A percentile compares a stretch with the other conserved stretches of the same genome.
phyloP scores from a whole-genome alignment of 192 early-diverging fungal species.

The Umbelopsis isabellina region DNA sequence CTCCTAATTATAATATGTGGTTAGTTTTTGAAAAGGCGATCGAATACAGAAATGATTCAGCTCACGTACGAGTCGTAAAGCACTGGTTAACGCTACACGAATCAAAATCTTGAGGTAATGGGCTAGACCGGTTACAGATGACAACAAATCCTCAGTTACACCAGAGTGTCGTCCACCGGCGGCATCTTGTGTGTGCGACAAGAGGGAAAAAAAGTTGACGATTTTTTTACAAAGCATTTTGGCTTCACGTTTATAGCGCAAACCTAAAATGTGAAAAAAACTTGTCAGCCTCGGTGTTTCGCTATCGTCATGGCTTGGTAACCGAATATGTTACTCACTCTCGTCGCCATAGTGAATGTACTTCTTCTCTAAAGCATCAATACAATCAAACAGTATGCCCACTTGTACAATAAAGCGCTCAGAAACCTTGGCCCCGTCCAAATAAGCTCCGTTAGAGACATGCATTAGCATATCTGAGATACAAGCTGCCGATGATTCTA shows the following conservation, averaged over 20 bases:
- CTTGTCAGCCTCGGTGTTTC: neutral
- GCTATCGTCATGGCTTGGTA: too few relatives aligned
- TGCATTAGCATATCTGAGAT: slow-evolving; percentile 95
- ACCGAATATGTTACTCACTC: slow-evolving; percentile 31
- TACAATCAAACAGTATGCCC: slow-evolving; percentile 86
- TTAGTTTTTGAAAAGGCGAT: neutral
- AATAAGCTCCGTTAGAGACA: slow-evolving; percentile 82
- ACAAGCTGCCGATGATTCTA: slow-evolving; percentile 90
- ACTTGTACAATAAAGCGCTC: slow-evolving; percentile 90
- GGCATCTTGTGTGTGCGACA: slow-evolving; percentile 74
- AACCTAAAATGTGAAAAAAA: slow-evolving; percentile 36
- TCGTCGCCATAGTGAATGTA: slow-evolving; percentile 69
- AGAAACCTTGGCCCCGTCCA: slow-evolving; percentile 82
- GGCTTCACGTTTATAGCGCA: slow-evolving; percentile 85
- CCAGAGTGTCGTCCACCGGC: slow-evolving; percentile 52
- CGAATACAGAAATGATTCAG: neutral
- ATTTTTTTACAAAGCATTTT: slow-evolving; percentile 96
- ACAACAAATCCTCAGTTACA: slow-evolving; percentile 86
- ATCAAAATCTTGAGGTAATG: slow-evolving; percentile 93
- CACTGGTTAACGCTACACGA: slow-evolving; percentile 84
- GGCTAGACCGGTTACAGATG: slow-evolving; percentile 87
- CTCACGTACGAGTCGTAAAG: slow-evolving; percentile 72
- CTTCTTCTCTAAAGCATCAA: slow-evolving; percentile 84
- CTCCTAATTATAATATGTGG: neutral
- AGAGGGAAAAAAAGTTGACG: slow-evolving; percentile 90